Conservation (phyloP, 75 land plant genomes). For the Picea sitchensis region DNA sequence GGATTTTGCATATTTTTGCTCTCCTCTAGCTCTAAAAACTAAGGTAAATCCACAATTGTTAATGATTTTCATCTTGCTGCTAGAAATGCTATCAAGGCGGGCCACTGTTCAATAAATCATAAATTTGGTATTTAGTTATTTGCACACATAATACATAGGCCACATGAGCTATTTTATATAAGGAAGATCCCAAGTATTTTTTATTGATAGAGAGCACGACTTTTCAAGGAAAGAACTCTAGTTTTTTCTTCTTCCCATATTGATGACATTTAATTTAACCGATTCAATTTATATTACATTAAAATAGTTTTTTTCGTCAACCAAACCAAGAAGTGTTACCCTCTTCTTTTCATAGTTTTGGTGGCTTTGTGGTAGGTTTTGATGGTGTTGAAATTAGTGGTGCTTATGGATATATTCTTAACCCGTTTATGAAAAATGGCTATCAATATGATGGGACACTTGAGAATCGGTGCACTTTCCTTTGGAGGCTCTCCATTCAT, state of each 20-base stretch:
- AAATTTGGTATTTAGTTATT: constrained; percentile 47
- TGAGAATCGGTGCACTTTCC: constrained; percentile 27
- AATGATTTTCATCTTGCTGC: background rate
- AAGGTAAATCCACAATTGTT: constrained; percentile 25
- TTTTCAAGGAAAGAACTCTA: no score
- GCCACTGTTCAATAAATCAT: no score
- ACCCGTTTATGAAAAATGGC: constrained; percentile 31
- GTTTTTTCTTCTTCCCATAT: no score
- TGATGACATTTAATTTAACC: no score
- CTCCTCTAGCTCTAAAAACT: constrained; percentile 31
- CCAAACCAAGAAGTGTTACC: background rate
- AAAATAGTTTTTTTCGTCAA: no score
- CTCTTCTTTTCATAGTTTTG: no score
- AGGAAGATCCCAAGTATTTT: no score
- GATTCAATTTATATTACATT: no score
- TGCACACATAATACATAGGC: no score
- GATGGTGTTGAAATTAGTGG: background rate
- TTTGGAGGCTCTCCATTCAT: constrained; percentile 16
- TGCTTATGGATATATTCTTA: constrained; percentile 30
- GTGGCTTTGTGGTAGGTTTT: no score
- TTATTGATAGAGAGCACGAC: no score
- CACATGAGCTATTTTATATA: no score
- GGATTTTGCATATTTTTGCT: constrained; percentile 21
- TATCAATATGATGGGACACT: constrained; percentile 27
- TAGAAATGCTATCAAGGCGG: constrained; percentile 45